phyloP scores from a whole-genome alignment of 768 basidiomycete species.

The Daedaleopsis sinensis region DNA sequence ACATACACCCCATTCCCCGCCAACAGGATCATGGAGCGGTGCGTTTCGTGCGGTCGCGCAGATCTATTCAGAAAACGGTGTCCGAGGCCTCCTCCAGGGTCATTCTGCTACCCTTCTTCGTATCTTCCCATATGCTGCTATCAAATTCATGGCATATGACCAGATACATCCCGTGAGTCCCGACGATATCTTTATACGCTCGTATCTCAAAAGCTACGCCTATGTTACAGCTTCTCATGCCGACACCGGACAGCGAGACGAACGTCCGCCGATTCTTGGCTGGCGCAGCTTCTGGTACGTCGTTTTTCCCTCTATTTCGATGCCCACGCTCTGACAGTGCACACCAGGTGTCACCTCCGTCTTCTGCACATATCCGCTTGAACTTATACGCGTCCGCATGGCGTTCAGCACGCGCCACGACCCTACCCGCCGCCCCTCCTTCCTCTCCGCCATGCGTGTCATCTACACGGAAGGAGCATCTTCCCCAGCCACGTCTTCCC shows the following conservation, averaged over 20 bases:
- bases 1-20: neutral
- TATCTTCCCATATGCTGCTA: conserved; percentile 95
- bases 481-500: conserved; percentile 26
- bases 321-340: neutral
- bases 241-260: conserved; percentile 76
- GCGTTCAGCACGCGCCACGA: conserved; percentile 71
- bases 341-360: conserved; percentile 81
- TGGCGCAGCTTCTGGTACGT: conserved; percentile 84
- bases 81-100: conserved; percentile 88
- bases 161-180: conserved; percentile 71
- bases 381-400: conserved; percentile 93
- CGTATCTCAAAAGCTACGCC: neutral
- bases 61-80: conserved; percentile 70
- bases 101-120: conserved; percentile 94
- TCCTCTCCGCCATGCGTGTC: conserved; percentile 54
- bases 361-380: conserved; percentile 92
- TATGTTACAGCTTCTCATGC: conserved; percentile 76
- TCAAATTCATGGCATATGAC: conserved; percentile 98
- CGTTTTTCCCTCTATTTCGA: neutral
- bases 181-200: neutral
- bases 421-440: conserved; percentile 45
- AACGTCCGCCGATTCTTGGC: conserved; percentile 80
- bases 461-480: conserved; percentile 71
- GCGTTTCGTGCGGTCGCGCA: conserved; percentile 73
- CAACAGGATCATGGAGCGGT: conserved; percentile 60